phyloP scores from a whole-genome alignment of 805 yeast species.

The Starmera amethionina region DNA sequence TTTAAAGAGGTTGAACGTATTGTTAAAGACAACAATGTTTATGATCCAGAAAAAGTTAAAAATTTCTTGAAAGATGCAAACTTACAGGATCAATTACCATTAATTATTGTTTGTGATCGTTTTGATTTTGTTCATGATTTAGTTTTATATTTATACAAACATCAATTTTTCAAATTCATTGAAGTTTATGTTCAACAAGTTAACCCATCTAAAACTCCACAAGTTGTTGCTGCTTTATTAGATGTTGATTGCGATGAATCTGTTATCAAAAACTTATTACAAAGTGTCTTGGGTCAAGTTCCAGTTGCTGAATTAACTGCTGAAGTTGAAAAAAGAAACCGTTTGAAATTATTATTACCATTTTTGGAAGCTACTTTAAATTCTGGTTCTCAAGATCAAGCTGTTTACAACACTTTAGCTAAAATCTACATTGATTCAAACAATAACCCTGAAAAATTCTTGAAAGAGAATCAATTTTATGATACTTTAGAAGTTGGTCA shows the following conservation, averaged over 20 bases:
- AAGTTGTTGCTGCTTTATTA: conserved; percentile 89
- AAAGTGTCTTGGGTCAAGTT: conserved; percentile 87
- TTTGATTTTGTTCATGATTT: conserved; percentile 87
- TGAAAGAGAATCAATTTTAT: conserved; percentile 82
- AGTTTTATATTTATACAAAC: conserved; percentile 86
- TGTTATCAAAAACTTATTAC: conserved; percentile 70
- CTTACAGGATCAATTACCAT: conserved; percentile 90
- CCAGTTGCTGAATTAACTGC: conserved; percentile 82
- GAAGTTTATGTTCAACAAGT: conserved; percentile 98
- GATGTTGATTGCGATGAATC: conserved; percentile 97
- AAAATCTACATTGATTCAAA: conserved; percentile 96
- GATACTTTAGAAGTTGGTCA: conserved; percentile 94
- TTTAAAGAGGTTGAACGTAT: conserved; percentile 91
- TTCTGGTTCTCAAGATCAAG: conserved; percentile 81
- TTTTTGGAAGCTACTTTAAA: conserved; percentile 83
- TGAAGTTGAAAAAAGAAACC: conserved; percentile 95
- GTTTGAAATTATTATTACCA: conserved; percentile 84
- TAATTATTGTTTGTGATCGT: conserved; percentile 94
- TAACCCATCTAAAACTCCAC: conserved; percentile 91
- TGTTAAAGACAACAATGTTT: conserved; percentile 87
- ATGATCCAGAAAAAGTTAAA: conserved; percentile 95
- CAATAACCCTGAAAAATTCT: conserved; percentile 94
- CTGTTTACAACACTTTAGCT: conserved; percentile 89
- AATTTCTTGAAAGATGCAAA: conserved; percentile 92
- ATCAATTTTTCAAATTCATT: conserved; percentile 91